Evolutionary conservation across 495 filamentous ascomycete species (phyloP).

Genomic region (Daldinia loculata): DNA sequence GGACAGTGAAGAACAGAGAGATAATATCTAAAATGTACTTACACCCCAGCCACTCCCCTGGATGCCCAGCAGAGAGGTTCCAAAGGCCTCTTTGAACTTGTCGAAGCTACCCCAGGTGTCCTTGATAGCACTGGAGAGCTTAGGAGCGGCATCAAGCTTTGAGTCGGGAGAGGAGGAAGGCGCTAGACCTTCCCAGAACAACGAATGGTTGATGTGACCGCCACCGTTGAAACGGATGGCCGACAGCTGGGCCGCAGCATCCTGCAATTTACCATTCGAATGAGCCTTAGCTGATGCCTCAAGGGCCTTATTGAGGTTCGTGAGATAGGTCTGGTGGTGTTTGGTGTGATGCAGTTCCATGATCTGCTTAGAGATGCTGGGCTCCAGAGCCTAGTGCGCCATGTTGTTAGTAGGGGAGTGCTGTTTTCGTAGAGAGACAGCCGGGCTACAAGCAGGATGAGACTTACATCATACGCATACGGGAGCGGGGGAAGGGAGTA

Average conservation of each 20-base stretch:
- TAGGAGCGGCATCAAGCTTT: constrained; percentile 66
- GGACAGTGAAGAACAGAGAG: background rate
- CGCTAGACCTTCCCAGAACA: constrained; percentile 94
- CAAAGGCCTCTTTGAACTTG: constrained; percentile 79
- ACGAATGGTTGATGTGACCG: constrained; percentile 89
- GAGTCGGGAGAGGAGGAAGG: constrained; percentile 60
- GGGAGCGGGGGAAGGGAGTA: constrained; percentile 55
- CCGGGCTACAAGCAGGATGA: background rate
- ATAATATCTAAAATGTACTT: constrained; percentile 10
- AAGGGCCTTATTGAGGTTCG: constrained; percentile 70
- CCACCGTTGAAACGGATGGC: constrained; percentile 91
- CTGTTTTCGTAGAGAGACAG: background rate
- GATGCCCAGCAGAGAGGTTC: constrained; percentile 67
- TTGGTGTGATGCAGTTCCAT: constrained; percentile 87
- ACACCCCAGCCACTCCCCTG: constrained; percentile 74
- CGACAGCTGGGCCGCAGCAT: constrained; percentile 70
- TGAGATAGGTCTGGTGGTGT: constrained; percentile 79
- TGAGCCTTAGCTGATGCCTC: constrained; percentile 62
- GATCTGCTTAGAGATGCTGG: constrained; percentile 88
- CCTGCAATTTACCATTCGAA: constrained; percentile 62
- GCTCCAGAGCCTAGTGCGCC: constrained; percentile 74
- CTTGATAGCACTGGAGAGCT: constrained; percentile 70
- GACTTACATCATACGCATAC: constrained; percentile 58
- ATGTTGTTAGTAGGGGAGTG: constrained; percentile 16
- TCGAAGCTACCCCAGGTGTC: constrained; percentile 71